These are phyloP conservation scores for Didymosphaeria variabile DNA, from an alignment of 2,329 filamentous ascomycete genomes.

Conservation along the genomic window DNA sequence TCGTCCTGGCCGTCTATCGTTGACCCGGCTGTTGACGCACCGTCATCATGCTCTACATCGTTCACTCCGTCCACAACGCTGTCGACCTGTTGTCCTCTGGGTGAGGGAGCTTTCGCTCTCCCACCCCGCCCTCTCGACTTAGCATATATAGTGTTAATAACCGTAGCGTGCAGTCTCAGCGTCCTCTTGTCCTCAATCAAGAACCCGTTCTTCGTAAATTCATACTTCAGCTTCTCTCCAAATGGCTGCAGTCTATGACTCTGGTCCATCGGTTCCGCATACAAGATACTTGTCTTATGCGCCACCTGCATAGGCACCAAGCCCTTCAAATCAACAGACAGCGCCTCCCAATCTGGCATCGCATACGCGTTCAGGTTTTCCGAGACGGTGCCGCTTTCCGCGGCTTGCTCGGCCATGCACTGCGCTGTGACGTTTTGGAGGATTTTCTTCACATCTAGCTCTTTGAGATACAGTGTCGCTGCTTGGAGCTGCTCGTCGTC, in stretches of 20 bases:
- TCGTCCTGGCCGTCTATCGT: slow-evolving; percentile 14
- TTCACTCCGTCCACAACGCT: slow-evolving; percentile 7
- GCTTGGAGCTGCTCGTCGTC: slow-evolving; percentile 58
- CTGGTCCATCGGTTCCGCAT: slow-evolving; percentile 67
- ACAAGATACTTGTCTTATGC: slow-evolving; percentile 69
- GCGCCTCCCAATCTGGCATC: slow-evolving; percentile 28
- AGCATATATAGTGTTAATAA: slow-evolving; percentile 86
- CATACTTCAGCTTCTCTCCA: slow-evolving; percentile 62
- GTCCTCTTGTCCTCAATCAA: slow-evolving; percentile 68
- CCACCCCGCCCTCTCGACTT: slow-evolving; percentile 52
- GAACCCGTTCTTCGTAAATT: slow-evolving; percentile 66
- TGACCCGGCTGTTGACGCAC: slow-evolving; percentile 17
- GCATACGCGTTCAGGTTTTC: slow-evolving; percentile 39
- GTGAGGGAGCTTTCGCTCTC: slow-evolving; percentile 12
- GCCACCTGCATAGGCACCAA: slow-evolving; percentile 70
- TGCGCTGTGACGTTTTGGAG: slow-evolving; percentile 31
- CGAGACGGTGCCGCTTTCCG: slow-evolving; percentile 36
- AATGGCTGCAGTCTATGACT: slow-evolving; percentile 64
- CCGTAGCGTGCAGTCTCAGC: slow-evolving; percentile 81
- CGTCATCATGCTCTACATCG: slow-evolving; percentile 6
- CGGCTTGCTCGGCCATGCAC: slow-evolving; percentile 23
- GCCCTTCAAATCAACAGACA: slow-evolving; percentile 57
- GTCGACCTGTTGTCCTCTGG: slow-evolving; percentile 12
- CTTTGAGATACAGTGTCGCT: slow-evolving; percentile 53
- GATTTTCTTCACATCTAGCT: slow-evolving; percentile 53